phyloP scores from a whole-genome alignment of 345 rosid genomes.

The Acer yangbiense region DNA sequence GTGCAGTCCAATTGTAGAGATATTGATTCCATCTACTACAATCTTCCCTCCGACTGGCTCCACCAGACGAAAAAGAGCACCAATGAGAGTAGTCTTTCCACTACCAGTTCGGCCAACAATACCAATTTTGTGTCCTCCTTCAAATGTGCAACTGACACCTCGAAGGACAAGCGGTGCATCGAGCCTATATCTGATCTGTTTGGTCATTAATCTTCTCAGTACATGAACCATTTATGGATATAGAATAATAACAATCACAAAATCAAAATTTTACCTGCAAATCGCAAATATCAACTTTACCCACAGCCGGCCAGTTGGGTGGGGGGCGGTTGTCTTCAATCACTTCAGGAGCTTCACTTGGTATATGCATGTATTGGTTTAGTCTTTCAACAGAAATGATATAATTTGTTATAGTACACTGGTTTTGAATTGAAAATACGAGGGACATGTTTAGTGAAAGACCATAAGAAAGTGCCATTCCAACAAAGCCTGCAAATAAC shows the following conservation, averaged over 20 bases:
- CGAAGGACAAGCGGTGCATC: constrained; percentile 71
- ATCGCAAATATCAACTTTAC: constrained; percentile 79
- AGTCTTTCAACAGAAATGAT: constrained; percentile 95
- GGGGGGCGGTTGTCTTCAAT: constrained; percentile 78
- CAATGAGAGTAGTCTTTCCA: constrained; percentile 88
- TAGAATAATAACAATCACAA: background rate
- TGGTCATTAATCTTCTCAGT: constrained; percentile 16
- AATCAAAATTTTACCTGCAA: constrained; percentile 55
- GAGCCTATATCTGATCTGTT: constrained; percentile 78
- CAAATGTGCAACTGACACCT: constrained; percentile 80
- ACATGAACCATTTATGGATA: background rate
- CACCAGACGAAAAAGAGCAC: constrained; percentile 90
- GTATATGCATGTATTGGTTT: constrained; percentile 79
- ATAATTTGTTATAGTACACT: constrained; percentile 79
- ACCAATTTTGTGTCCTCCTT: constrained; percentile 95
- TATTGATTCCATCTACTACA: constrained; percentile 80
- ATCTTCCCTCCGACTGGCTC: constrained; percentile 88
- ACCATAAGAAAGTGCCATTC: constrained; percentile 98
- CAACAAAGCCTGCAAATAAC: constrained; percentile 74
- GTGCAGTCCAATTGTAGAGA: constrained; percentile 74
- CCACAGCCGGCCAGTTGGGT: constrained; percentile 73
- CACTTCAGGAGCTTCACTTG: constrained; percentile 91
- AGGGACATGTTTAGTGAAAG: constrained; percentile 79
- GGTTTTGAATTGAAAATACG: constrained; percentile 82
- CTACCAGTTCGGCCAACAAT: constrained; percentile 95